Base-by-base conservation (phyloP, 2,329 filamentous ascomycete genomes). In the Scorias spongiosa region DNA sequence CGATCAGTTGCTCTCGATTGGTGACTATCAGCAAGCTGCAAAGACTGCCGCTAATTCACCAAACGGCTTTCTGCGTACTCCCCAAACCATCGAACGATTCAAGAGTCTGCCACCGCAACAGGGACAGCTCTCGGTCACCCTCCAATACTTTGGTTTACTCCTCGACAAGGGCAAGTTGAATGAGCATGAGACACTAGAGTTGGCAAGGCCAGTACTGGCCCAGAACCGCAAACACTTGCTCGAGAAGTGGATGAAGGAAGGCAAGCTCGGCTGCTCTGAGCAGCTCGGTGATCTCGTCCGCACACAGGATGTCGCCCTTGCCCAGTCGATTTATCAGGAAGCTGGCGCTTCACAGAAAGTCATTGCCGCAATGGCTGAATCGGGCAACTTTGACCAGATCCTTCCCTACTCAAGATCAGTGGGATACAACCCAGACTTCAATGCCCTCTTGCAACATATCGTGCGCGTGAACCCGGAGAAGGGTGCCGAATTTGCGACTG, bases 31-130 rank as follows among this genome's bases (percentile, higher is more conserved):
- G 43, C 86, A 91, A 58, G 91, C 91, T 46, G 91, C 91, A 42
- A 95, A 93, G 72, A 82, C 94, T 55, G 93, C 91, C 39, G 93
- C 91, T 42, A 94, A 93, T 70, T 98, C 91, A 2, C 91, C 91
- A 2, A 80, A 89, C 46, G 91, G 91, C 40, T 98, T 98, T 71
- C 72, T 98, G 44, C 84, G 91, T 52, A 96, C 89, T 2, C 75
- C 85, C 17, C 85, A 94, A 58, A 98, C 91, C 6, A 96, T 98
- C 61, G 88, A 95, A 66, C 81, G 84, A 55, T 93, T 98, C 70
- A 96, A 96, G 76, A 78, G 76, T 44, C 72, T 93, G 12, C 85
- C 86, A 11, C 76, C 80, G 48, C 78, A 84, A 53, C 80, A 80
- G 29, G 85, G 86, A 39, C 84, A 93, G 62, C 85, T 98, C 67